These are phyloP conservation scores for Hericium rajendrae DNA, from an alignment of 768 basidiomycete species.

Conservation along the genomic window DNA sequence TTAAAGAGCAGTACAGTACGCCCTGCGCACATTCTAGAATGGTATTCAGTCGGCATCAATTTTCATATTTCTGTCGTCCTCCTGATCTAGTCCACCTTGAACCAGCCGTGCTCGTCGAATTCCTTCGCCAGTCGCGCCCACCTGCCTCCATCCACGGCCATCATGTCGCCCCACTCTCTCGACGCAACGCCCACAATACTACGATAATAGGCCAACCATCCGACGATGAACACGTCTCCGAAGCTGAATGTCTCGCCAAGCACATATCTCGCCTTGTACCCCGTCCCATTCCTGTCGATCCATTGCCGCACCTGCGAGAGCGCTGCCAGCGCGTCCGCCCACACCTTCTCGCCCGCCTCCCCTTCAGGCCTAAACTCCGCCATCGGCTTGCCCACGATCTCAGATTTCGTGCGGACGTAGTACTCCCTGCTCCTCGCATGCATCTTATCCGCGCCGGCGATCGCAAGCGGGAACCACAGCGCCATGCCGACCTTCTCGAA, in stretches of 20 bases:
- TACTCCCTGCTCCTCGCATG: not conserved
- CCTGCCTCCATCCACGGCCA: not conserved
- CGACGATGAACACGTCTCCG: not conserved
- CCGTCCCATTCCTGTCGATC: not conserved
- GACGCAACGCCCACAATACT: not conserved
- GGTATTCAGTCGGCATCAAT: too few relatives aligned
- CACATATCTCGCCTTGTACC: not conserved
- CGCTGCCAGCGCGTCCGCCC: not conserved
- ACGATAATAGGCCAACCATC: slow-evolving; percentile 1
- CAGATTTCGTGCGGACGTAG: not conserved
- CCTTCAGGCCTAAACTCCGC: not conserved
- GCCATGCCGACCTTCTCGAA: not conserved
- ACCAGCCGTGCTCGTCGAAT: not conserved
- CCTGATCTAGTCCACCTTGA: too few relatives aligned
- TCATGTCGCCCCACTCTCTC: not conserved
- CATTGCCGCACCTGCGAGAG: not conserved
- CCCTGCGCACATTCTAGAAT: too few relatives aligned
- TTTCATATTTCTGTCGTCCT: too few relatives aligned
- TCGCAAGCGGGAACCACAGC: not conserved
- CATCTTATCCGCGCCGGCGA: not conserved
- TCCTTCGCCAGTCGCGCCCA: not conserved
- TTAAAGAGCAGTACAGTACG: too few relatives aligned
- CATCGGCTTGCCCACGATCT: not conserved
- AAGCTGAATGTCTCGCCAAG: not conserved
- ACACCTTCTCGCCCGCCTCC: not conserved